Evolutionary conservation across 2,329 filamentous ascomycete species (phyloP).

Genomic region (Juglanconis sp.): DNA sequence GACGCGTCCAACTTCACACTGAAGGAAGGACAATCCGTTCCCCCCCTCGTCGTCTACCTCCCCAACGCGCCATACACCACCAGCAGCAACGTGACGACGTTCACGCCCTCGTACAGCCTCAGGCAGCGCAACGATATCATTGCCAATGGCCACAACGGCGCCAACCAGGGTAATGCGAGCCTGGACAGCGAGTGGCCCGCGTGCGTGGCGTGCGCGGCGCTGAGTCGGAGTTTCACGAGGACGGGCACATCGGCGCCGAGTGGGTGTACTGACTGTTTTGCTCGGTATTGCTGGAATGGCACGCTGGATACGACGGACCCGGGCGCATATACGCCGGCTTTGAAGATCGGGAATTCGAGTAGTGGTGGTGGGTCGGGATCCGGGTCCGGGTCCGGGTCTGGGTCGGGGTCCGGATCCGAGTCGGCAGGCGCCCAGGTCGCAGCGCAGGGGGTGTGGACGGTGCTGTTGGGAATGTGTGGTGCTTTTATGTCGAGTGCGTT

Average conservation of each 20-base stretch:
- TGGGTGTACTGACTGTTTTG: conserved; percentile 74
- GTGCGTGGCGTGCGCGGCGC: conserved; percentile 85
- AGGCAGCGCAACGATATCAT: conserved; percentile 75
- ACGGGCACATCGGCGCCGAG: conserved; percentile 67
- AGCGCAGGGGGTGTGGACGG: background rate
- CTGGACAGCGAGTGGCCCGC: conserved; percentile 71
- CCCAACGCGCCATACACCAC: conserved; percentile 80
- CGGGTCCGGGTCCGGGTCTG: background rate
- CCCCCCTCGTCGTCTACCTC: conserved; percentile 58
- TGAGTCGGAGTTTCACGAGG: conserved; percentile 71
- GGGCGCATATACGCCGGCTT: conserved; percentile 29
- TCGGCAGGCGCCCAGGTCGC: background rate
- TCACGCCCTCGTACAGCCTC: conserved; percentile 61
- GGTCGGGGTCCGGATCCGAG: background rate
- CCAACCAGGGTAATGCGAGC: conserved; percentile 78
- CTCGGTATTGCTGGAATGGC: conserved; percentile 92
- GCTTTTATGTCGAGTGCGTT: background rate
- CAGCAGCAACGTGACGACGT: conserved; percentile 77
- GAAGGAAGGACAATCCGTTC: conserved; percentile 14
- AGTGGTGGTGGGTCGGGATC: conserved; percentile 2
- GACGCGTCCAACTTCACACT: conserved; percentile 33
- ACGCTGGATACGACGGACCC: conserved; percentile 36
- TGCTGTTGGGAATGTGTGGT: background rate
- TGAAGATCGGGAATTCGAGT: conserved; percentile 26
- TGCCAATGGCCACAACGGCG: conserved; percentile 79